Evolutionary conservation across 1,284 basidiomycete genomes (phyloP).

Genomic region (Cryptococcus sp.): DNA sequence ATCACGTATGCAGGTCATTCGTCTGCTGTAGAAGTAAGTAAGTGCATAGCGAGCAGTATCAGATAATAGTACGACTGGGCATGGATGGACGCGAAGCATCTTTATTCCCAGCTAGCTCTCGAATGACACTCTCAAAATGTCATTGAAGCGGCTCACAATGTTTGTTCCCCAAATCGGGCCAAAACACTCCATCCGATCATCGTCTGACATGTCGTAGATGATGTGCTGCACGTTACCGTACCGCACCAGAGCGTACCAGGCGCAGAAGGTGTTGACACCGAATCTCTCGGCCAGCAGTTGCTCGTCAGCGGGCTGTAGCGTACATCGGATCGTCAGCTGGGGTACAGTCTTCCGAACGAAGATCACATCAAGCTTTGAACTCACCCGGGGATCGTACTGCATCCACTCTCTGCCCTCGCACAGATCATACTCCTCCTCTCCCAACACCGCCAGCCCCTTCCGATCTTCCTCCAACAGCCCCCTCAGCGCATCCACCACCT

Average conservation of each 20-base stretch:
- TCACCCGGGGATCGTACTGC: background rate
- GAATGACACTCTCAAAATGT: background rate
- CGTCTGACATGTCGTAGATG: slow-evolving; percentile 1
- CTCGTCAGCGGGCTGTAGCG: background rate
- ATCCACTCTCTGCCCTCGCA: slow-evolving; percentile 8
- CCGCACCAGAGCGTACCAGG: slow-evolving; percentile 6
- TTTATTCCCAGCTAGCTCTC: too few species aligned
- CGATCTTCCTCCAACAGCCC: slow-evolving; percentile 1
- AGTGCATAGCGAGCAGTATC: too few species aligned
- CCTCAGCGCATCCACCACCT: slow-evolving; percentile 7
- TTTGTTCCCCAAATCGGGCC: slow-evolving; percentile 1
- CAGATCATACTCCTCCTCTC: background rate
- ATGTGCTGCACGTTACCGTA: background rate
- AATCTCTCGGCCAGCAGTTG: slow-evolving; percentile 1
- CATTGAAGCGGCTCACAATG: background rate
- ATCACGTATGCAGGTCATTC: too few species aligned
- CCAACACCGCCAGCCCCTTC: background rate
- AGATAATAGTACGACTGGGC: too few species aligned
- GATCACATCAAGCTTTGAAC: background rate
- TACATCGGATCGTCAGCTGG: background rate
- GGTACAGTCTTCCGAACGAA: background rate
- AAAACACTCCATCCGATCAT: slow-evolving; percentile 1
- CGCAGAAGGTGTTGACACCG: slow-evolving; percentile 12
- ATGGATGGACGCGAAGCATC: too few species aligned
- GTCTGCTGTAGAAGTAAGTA: too few species aligned